Conservation (phyloP, 208 protist species). For the Leishmania lainsoni region DNA sequence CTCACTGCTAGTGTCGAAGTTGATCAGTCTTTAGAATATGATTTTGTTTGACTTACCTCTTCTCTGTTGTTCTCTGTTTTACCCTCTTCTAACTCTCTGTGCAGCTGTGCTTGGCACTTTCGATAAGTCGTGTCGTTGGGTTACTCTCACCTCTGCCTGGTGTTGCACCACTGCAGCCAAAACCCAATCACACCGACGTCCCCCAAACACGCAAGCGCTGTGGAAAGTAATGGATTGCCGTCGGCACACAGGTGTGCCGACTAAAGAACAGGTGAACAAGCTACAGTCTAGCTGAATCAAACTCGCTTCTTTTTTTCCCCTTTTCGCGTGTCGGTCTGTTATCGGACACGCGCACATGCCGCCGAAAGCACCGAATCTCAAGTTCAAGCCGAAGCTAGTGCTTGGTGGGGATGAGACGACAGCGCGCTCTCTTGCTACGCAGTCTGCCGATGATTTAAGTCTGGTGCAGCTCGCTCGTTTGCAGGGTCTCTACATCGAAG, state of each 20-base stretch:
- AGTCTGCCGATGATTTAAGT: constrained; percentile 37
- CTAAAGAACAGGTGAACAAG: neutral
- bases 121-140: neutral
- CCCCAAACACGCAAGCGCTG: neutral
- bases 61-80: neutral
- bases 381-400: constrained; percentile 70
- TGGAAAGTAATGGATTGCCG: neutral
- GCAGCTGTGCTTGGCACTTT: neutral
- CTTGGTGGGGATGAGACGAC: constrained; percentile 30
- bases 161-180: neutral
- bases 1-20: neutral
- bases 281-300: neutral
- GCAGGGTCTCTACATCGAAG: constrained; percentile 47
- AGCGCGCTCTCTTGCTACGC: constrained; percentile 10
- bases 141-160: neutral
- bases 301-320: neutral
- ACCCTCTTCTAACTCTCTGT: neutral
- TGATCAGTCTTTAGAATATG: neutral
- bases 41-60: neutral
- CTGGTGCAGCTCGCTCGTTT: constrained; percentile 65
- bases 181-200: neutral
- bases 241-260: neutral
- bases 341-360: constrained; percentile 39
- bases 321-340: neutral
- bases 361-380: constrained; percentile 67